phyloP scores from a whole-genome alignment of 441 rosid species.

The Geranium incanum region DNA sequence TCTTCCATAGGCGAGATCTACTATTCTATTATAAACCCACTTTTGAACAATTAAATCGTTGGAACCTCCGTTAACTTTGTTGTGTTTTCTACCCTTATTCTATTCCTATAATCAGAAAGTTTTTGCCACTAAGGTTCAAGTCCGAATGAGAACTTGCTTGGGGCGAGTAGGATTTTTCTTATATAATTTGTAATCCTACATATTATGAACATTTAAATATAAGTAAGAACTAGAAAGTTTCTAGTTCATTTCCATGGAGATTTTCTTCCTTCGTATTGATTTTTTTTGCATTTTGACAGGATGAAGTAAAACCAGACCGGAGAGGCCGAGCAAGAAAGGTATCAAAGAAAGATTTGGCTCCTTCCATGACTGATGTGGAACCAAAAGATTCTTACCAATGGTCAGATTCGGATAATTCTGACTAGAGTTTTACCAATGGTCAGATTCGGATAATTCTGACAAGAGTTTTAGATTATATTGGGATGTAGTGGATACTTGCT shows the following conservation, averaged over 20 bases:
- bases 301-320: constrained; percentile 27
- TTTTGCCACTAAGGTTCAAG: no score
- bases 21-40: no score
- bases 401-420: constrained; percentile 55
- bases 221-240: background rate
- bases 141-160: no score
- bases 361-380: constrained; percentile 65
- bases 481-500: no score
- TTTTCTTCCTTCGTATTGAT: background rate
- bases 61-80: no score
- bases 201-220: no score
- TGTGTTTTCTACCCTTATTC: no score
- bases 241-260: background rate
- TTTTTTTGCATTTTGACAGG: constrained; percentile 25
- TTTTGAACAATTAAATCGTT: no score
- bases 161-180: no score
- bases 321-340: constrained; percentile 28
- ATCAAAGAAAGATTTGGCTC: constrained; percentile 33
- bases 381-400: constrained; percentile 64
- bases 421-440: constrained; percentile 36
- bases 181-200: no score
- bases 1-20: no score
- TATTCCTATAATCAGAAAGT: no score
- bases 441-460: constrained; percentile 56
- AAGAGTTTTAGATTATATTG: constrained; percentile 13